Base-by-base conservation (phyloP, 805 yeast species). In the Schwanniomyces vanrijiae region DNA sequence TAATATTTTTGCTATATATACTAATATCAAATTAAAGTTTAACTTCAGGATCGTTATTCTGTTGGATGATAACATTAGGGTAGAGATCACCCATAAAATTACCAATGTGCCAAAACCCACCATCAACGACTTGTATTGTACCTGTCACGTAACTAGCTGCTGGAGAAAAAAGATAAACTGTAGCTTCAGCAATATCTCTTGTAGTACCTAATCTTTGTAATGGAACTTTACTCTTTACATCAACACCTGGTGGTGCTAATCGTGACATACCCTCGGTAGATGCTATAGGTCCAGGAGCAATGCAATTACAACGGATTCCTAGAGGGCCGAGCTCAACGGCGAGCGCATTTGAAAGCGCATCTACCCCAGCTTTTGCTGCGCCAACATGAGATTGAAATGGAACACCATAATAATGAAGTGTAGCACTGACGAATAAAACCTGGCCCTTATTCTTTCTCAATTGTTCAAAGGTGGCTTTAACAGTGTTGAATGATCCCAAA, bases 311-410 rank as follows among this genome's bases (percentile, higher is more conserved):
- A 47, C 94, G 78, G 38, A 91, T 78, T 4, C 97, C 97, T 46
- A 88, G 62, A 2, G 97, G 96, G 1, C 97, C 97, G 45, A 89
- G 74, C 67, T 91, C 98, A 5, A 90, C 94, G 1, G 97, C 96
- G 49, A 91, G 68, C 1, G 90, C 85, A 53, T 86, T 83, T 22
- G 89, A 82, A 31, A 91, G 72, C 3, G 97, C 95, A 64, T 92
- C 98, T 37, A 92, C 78, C 21, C 97, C 98, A 1, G 97, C 96
- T 68, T 92, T 92, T 2, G 97, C 97, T 0, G 97, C 97, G 5
- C 91, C 86, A 3, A 90, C 97, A 59, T 92, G 97, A 5, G 83
- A 59, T 68, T 92, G 97, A 71, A 86, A 83, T 11, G 96, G 96
- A 24, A 87, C 82, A 9, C 97, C 97, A 56, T 82, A 80, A 65